Percentiles rank a stretch among this genome's conserved stretches.
phyloP scores from a whole-genome alignment of 2,329 filamentous ascomycete species.

The Cladosporium oxysporum region DNA sequence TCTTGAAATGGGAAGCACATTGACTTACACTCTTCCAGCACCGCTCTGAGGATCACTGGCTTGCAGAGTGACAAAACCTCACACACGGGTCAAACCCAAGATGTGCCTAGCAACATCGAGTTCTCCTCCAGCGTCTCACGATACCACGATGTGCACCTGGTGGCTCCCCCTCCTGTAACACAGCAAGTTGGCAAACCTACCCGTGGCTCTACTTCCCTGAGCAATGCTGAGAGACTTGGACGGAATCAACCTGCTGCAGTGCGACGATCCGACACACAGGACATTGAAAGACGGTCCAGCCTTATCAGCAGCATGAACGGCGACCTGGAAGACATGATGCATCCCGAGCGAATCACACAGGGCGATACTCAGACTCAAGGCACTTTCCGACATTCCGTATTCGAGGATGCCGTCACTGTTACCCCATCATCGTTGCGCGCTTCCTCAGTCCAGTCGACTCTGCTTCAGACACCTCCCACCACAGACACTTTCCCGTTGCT shows the following conservation, averaged over 20 bases:
- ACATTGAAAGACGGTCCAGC: conserved; percentile 28
- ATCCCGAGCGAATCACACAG: conserved; percentile 33
- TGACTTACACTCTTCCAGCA: conserved; percentile 24
- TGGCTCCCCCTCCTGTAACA: neutral
- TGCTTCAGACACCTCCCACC: neutral
- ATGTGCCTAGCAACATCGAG: neutral
- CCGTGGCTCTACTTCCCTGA: neutral
- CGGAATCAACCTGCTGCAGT: neutral
- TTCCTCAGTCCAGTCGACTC: neutral
- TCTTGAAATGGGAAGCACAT: neutral
- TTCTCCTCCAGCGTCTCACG: neutral
- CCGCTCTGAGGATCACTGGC: conserved; percentile 25
- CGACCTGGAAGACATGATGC: conserved; percentile 31
- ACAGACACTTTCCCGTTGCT: conserved; percentile 21
- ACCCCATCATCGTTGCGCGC: conserved; percentile 11
- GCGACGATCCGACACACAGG: neutral
- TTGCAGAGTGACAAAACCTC: neutral
- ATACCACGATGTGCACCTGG: neutral
- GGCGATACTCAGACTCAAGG: conserved; percentile 36
- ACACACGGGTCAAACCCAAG: neutral
- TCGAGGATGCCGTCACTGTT: conserved; percentile 11
- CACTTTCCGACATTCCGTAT: neutral
- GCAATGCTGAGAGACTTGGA: neutral
- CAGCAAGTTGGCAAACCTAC: neutral
- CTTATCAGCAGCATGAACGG: conserved; percentile 29